Base-by-base conservation (phyloP, 352 stramenopile genomes). In the Phytophthora syringae region DNA sequence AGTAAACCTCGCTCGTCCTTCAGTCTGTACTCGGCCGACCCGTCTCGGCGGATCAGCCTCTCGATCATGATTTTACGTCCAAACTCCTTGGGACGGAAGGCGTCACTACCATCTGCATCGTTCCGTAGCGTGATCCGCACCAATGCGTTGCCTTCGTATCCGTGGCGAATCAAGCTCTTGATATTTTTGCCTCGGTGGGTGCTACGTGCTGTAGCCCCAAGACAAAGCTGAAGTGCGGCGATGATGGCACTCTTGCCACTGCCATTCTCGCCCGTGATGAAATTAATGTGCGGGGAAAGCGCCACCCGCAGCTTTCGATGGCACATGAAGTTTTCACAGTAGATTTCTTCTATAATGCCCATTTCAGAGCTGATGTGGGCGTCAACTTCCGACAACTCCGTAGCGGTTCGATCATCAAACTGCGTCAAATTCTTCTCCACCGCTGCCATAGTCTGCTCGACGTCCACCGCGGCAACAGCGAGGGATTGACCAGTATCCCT, bases 251-350 rank as follows among this genome's bases (percentile, higher is more conserved):
- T 98, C 74, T 99, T 99, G 21, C 97, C 97, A 43, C 84, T 98
- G 15, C 97, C 98, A 69, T 95, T 95, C 67, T 98, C 92, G 1
- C 97, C 98, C 11, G 86, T 95, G 70, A 96, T 95, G 30, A 95
- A 94, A 52, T 94, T 95, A 39, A 94, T 92, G 37, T 93, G 81
- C 1, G 81, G 84, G 37, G 73, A 79, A 16, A 99, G 67, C 10
- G 90, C 67, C 18, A 99, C 83, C 0, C 78, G 84, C 51, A 99
- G 77, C 60, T 97, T 97, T 51, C 88, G 89, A 65, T 99, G 97
- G 74, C 96, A 99, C 97, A 99, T 99, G 74, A 99, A 99, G 70
- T 99, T 98, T 68, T 98, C 93, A 47, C 94, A 93, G 79, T 98
- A 98, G 28, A 99, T 97, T 63, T 97, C 86, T 18, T 96, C 82